Evolutionary conservation across 345 rosid species (phyloP).

Genomic region (Syzygium oleosum): DNA sequence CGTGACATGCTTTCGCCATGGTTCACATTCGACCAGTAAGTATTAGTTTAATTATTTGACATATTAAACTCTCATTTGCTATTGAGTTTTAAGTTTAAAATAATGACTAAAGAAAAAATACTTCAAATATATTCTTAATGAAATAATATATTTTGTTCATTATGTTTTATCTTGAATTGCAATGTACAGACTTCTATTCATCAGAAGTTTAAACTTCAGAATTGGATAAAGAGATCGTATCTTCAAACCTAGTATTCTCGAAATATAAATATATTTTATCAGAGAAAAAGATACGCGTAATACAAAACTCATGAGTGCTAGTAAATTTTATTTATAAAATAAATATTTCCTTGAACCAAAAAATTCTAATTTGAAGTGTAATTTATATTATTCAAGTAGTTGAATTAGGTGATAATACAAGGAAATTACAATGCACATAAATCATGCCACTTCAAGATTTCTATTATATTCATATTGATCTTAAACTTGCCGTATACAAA

Average conservation of each 20-base stretch:
- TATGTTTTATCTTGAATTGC: background rate
- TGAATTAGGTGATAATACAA: background rate
- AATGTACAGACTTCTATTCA: background rate
- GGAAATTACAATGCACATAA: background rate
- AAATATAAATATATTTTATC: background rate
- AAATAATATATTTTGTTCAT: background rate
- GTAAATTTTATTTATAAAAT: background rate
- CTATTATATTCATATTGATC: background rate
- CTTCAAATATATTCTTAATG: background rate
- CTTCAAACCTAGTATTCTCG: background rate
- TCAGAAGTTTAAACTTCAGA: background rate
- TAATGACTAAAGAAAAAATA: too few relatives aligned
- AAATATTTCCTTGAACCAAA: background rate
- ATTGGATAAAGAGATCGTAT: accelerated
- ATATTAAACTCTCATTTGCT: too few relatives aligned
- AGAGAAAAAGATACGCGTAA: background rate
- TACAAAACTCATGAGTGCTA: background rate
- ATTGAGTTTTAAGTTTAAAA: too few relatives aligned
- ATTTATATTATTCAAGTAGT: background rate
- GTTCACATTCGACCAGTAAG: background rate
- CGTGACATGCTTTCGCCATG: background rate
- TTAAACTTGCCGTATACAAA: background rate
- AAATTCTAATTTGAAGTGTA: background rate
- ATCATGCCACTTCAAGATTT: background rate
- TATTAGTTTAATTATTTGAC: too few relatives aligned